Conservation (phyloP, 2,329 filamentous ascomycete genomes). For the Penicillium rolfsii region DNA sequence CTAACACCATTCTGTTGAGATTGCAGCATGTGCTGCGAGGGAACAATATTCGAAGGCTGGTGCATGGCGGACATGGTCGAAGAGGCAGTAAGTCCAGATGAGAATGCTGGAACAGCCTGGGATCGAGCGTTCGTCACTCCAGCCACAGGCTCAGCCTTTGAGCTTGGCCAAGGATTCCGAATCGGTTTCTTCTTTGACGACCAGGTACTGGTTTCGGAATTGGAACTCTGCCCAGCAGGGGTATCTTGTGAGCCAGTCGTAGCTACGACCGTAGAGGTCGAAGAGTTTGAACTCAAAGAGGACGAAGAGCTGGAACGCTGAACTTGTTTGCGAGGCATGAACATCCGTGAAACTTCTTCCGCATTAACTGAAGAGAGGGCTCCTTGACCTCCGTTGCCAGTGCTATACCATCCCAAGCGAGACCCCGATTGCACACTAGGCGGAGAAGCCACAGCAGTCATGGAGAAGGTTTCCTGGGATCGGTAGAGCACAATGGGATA, state of each 20-base stretch:
- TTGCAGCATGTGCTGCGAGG: slow-evolving; percentile 71
- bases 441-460: slow-evolving; percentile 70
- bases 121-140: slow-evolving; percentile 64
- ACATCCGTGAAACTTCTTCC: slow-evolving; percentile 85
- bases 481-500: slow-evolving; percentile 19
- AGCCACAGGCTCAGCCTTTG: slow-evolving; percentile 67
- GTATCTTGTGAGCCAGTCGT: slow-evolving; percentile 38
- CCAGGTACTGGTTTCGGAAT: slow-evolving; percentile 44
- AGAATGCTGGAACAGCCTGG: slow-evolving; percentile 62
- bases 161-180: slow-evolving; percentile 64
- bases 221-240: slow-evolving; percentile 43
- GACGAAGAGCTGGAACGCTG: slow-evolving; percentile 91
- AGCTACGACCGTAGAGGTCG: slow-evolving; percentile 61
- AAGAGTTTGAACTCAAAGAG: slow-evolving; percentile 68
- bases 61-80: slow-evolving; percentile 67
- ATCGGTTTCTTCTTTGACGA: slow-evolving; percentile 52
- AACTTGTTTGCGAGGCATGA: slow-evolving; percentile 83
- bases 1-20: slow-evolving; percentile 64
- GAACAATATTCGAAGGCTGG: slow-evolving; percentile 63
- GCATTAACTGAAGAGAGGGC: slow-evolving; percentile 72
- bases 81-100: slow-evolving; percentile 61
- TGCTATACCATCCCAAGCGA: slow-evolving; percentile 63
- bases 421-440: slow-evolving; percentile 65
- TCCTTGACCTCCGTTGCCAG: slow-evolving; percentile 61
- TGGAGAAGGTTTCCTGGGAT: slow-evolving; percentile 44